A percentile compares a stretch with the other conserved stretches of the same genome.
Conservation (phyloP, 164 flowering plant genomes). For the Stephania cephalantha region DNA sequence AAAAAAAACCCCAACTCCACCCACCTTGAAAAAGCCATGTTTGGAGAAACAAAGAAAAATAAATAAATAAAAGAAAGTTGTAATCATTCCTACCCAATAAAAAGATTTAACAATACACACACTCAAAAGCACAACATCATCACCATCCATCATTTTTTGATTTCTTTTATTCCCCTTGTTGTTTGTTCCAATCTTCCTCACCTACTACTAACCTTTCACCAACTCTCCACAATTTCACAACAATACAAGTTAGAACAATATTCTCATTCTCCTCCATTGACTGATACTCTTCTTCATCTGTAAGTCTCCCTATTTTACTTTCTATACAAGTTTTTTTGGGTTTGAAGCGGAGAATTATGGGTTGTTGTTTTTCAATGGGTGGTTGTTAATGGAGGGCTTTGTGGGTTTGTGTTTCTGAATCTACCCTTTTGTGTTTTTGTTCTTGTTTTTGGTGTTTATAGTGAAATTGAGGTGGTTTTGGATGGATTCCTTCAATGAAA, state of each 20-base stretch:
- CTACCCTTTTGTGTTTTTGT: not conserved
- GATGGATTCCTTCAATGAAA: constrained; percentile 46
- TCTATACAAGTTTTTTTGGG: not conserved
- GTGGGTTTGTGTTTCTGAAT: not conserved
- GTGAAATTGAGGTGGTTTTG: not conserved
- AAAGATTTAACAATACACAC: constrained; percentile 7
- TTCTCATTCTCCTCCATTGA: not conserved
- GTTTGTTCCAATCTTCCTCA: constrained; percentile 18
- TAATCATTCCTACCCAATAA: not conserved
- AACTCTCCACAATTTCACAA: constrained; percentile 6
- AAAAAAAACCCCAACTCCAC: constrained; percentile 23
- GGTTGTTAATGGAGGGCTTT: not conserved
- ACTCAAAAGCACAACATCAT: constrained; percentile 21
- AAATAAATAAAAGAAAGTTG: constrained; percentile 2
- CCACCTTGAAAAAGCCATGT: constrained; percentile 18
- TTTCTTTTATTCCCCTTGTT: not conserved
- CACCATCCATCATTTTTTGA: constrained; percentile 18
- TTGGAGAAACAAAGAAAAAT: constrained; percentile 4
- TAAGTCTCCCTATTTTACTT: constrained; percentile 15
- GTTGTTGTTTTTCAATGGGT: not conserved
- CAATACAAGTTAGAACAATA: not conserved
- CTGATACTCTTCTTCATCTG: constrained; percentile 5
- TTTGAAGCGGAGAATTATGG: no score
- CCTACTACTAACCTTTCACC: constrained; percentile 26
- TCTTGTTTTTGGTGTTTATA: not conserved